Base-by-base conservation (phyloP, 768 basidiomycete genomes). In the Sarcodon sp. region DNA sequence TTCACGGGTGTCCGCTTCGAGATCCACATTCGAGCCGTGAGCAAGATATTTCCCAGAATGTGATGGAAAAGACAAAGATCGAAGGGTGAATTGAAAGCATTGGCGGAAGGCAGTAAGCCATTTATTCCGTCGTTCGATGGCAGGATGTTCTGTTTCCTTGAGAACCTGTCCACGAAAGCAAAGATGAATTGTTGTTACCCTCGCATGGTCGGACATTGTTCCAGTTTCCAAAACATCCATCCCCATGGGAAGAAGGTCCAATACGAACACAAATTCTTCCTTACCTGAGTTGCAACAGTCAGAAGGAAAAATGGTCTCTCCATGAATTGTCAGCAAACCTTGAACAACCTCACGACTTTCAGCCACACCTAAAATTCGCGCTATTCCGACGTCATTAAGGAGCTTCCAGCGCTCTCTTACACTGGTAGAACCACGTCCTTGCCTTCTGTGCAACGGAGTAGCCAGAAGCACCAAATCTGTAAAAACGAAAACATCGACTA, bases 401-500 rank as follows among this genome's bases (percentile, higher is more conserved):
- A 72, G 56, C 59, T 58, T 57, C 71, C 79, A 59, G 54, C 64
- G 51, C 53, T 64, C 51, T 63, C 38, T 27, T 58, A 51, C 51
- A 51, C 62, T 59, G 60, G 46, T 5, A 47, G 46, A n/a, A 38
- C 49, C n/a, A 33, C 46, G 35, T 59, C 50, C 13, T 49, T 15
- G 39, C 18, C 36, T 6, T 50, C 34, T 9, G 55, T 50, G 49
- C 52, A 1, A 51, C 34, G 67, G 64, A 18, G 64, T 64, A 13
- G 77, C 72, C 31, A 88, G 59, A n/a, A 89, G 54, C 44, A 86
- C 59, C 33, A 89, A 49, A 59, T 91, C 87, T 13, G 76, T 76
- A 62, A 89, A 87, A 11, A 85, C 71, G 48, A 77, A 68, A 12
- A 61, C 66, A 44, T 69, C 67, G 7, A 68, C 55, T 16, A 27